Percentiles rank a stretch among this genome's conserved stretches.
These are phyloP conservation scores for Chloris gayana DNA, from an alignment of 176 grass and related monocot genomes.

Conservation along the genomic window DNA sequence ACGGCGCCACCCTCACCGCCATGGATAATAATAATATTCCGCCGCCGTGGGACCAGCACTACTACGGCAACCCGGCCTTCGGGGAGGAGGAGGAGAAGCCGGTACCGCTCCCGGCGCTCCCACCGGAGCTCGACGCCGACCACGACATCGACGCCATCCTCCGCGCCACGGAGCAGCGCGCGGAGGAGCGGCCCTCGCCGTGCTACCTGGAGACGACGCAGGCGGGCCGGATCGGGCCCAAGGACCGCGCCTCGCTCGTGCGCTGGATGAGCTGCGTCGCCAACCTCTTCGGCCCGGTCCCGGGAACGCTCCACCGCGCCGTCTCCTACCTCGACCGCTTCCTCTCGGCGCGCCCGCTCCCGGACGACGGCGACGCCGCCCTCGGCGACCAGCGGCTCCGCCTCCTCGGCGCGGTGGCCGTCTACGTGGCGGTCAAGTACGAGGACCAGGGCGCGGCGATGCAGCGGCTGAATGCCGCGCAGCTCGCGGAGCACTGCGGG, in stretches of 20 bases:
- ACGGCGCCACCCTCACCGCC: background rate
- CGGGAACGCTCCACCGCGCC: constrained; percentile 35
- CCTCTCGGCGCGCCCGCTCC: constrained; percentile 19
- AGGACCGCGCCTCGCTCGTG: background rate
- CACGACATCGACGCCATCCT: constrained; percentile 35
- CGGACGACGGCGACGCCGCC: background rate
- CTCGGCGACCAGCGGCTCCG: background rate
- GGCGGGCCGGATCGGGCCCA: background rate
- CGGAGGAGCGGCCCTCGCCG: background rate
- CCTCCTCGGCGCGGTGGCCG: constrained; percentile 34
- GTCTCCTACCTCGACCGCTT: constrained; percentile 42
- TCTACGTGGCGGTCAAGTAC: constrained; percentile 45
- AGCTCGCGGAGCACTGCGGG: background rate
- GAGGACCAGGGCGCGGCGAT: background rate
- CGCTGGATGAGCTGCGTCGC: background rate
- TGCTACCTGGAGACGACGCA: constrained; percentile 31
- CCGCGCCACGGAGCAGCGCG: background rate
- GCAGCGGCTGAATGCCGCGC: background rate
- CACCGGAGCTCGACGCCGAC: background rate
- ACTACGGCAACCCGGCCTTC: too few relatives aligned
- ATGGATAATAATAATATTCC: background rate
- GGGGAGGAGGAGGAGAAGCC: background rate
- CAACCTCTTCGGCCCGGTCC: background rate
- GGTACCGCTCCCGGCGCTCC: background rate
- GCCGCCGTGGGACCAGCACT: background rate